These are phyloP conservation scores for Kingdonia uniflora DNA, from an alignment of 164 flowering plant species.

Conservation along the genomic window DNA sequence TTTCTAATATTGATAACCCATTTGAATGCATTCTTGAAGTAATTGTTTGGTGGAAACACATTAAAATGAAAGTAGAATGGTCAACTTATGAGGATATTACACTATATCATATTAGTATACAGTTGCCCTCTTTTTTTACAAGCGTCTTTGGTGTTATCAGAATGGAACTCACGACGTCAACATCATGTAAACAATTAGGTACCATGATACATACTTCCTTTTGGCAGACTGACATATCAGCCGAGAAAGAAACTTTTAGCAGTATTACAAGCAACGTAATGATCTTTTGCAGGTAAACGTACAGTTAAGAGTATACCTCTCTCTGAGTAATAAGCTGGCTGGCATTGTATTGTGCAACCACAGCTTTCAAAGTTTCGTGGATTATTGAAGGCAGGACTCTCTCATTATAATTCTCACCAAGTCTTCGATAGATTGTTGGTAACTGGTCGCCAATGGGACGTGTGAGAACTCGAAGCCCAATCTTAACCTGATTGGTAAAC, in stretches of 20 bases:
- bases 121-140: no score
- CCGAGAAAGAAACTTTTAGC: no score
- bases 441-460: constrained; percentile 61
- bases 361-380: constrained; percentile 84
- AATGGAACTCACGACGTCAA: no score
- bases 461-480: constrained; percentile 83
- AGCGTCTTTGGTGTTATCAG: no score
- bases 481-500: constrained; percentile 43
- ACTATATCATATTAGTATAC: no score
- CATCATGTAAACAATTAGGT: no score
- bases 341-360: constrained; percentile 87
- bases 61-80: no score
- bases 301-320: constrained; percentile 39
- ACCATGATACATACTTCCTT: no score
- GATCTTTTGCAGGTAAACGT: background rate
- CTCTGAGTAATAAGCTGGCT: constrained; percentile 86
- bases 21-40: no score
- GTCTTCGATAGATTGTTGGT: constrained; percentile 67
- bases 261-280: background rate
- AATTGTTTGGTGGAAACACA: no score
- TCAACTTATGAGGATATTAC: no score
- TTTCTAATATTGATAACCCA: background rate
- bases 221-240: no score
- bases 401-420: constrained; percentile 76
- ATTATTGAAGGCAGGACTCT: constrained; percentile 78